phyloP scores from a whole-genome alignment of 2,329 filamentous ascomycete genomes.

The Cladosporium colombiae region DNA sequence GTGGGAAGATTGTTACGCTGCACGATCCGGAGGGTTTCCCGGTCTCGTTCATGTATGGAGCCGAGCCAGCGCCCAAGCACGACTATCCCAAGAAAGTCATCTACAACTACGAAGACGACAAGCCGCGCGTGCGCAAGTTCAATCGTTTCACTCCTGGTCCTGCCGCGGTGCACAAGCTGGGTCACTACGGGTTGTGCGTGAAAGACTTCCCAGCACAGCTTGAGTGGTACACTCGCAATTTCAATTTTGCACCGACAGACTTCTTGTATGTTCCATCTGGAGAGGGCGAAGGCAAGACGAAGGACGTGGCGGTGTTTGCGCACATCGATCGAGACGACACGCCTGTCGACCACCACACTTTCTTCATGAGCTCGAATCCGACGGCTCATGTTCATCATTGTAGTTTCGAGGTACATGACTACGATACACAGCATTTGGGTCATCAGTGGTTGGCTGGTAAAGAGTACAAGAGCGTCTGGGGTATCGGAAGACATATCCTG shows the following conservation, averaged over 20 bases:
- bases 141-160: conserved; percentile 49
- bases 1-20: conserved; percentile 42
- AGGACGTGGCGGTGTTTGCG: conserved; percentile 44
- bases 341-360: conserved; percentile 57
- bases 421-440: conserved; percentile 68
- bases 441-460: conserved; percentile 67
- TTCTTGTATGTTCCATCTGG: conserved; percentile 34
- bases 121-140: conserved; percentile 42
- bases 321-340: conserved; percentile 56
- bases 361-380: conserved; percentile 51
- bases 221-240: conserved; percentile 45
- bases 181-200: conserved; percentile 48
- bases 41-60: conserved; percentile 45
- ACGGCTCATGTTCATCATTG: conserved; percentile 64
- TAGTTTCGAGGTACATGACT: conserved; percentile 70
- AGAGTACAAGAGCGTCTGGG: conserved; percentile 68
- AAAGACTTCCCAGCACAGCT: conserved; percentile 38
- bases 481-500: conserved; percentile 68
- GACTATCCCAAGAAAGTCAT: conserved; percentile 37
- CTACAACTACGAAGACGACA: conserved; percentile 41
- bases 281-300: conserved; percentile 22
- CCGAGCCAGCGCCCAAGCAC: conserved; percentile 30
- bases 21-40: conserved; percentile 45
- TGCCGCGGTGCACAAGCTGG: conserved; percentile 52
- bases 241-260: conserved; percentile 52